phyloP scores from a whole-genome alignment of 345 rosid genomes.

The Populus nigra region DNA sequence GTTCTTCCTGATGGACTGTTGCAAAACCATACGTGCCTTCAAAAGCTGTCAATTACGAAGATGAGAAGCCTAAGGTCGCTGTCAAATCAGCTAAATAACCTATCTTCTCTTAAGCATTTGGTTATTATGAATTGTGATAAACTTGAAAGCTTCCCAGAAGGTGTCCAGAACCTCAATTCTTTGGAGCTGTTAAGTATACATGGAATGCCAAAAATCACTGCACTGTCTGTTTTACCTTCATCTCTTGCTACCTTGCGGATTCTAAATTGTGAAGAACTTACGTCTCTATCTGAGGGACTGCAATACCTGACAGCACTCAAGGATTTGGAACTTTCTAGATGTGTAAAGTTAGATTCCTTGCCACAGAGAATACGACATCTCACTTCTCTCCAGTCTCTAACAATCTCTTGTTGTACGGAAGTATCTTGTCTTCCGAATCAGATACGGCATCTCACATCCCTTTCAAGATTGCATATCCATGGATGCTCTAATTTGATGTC shows the following conservation, averaged over 20 bases:
- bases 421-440: background rate
- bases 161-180: background rate
- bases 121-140: fast-evolving
- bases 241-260: background rate
- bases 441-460: background rate
- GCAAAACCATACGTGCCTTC: background rate
- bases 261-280: background rate
- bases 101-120: background rate
- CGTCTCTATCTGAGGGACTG: background rate
- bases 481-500: background rate
- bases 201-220: background rate
- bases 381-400: background rate
- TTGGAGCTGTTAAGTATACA: background rate
- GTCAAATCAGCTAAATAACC: slow-evolving; percentile 7
- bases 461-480: background rate
- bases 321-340: fast-evolving
- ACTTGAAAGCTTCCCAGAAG: slow-evolving; percentile 11
- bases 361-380: background rate
- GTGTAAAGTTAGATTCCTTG: background rate
- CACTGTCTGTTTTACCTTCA: background rate
- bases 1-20: slow-evolving; percentile 3
- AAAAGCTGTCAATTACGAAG: background rate
- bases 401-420: fast-evolving
- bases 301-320: background rate
- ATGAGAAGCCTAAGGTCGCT: slow-evolving; percentile 2